Conservation (phyloP, 2,329 filamentous ascomycete species). For the Drechslerella stenobrocha region DNA sequence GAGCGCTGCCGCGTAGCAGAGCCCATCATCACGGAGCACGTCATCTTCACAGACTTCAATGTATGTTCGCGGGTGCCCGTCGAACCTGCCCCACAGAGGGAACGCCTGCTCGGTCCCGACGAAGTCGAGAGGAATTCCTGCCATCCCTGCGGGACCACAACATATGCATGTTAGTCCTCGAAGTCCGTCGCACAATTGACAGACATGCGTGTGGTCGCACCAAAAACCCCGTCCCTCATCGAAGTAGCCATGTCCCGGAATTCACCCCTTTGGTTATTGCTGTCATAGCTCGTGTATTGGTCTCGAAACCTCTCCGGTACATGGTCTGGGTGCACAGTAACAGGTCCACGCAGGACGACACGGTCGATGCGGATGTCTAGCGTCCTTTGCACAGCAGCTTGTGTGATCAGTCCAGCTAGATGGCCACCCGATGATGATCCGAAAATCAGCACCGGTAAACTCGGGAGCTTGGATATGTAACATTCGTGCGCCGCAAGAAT, state of each 20-base stretch:
- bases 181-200: conserved; percentile 30
- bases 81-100: conserved; percentile 41
- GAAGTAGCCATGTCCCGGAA: conserved; percentile 37
- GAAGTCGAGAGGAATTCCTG: conserved; percentile 24
- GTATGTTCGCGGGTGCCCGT: conserved; percentile 57
- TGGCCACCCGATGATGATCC: conserved; percentile 46
- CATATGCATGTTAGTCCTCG: conserved; percentile 31
- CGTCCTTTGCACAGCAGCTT: conserved; percentile 29
- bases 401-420: conserved; percentile 30
- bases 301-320: conserved; percentile 36
- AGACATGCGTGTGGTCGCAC: conserved; percentile 25
- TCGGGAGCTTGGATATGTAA: conserved; percentile 35
- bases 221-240: conserved; percentile 45
- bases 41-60: conserved; percentile 62
- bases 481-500: conserved; percentile 25
- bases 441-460: conserved; percentile 34
- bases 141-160: conserved; percentile 27
- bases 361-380: conserved; percentile 31
- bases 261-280: conserved; percentile 34
- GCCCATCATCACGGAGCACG: conserved; percentile 60
- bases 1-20: conserved; percentile 60
- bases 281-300: conserved; percentile 27
- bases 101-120: conserved; percentile 35
- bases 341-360: conserved; percentile 31
- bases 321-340: conserved; percentile 46